Base-by-base conservation (phyloP, 306 rosid species). In the Trifolium pratense region DNA sequence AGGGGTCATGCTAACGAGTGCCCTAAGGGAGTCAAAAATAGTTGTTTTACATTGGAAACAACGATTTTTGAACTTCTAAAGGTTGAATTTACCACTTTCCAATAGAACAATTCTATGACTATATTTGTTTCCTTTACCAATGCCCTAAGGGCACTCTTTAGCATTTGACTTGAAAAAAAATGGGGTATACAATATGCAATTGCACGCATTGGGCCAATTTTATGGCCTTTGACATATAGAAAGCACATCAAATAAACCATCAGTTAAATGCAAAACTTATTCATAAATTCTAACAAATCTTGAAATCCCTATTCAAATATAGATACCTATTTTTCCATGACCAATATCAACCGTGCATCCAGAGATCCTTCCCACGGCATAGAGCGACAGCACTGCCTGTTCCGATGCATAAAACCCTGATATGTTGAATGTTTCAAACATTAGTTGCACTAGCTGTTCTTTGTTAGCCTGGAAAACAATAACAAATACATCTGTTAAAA, bases 391-490 rank as follows among this genome's bases (percentile, higher is more conserved):
- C 42, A 94, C 97, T 56, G 98, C 97, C 78, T 94, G 98, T 79
- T 94, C 98, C 1, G 98, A 94, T 69, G 98, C 98, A 84, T 94
- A 94, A 86, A 94, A 94, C 75, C 98, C 98, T 45, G 98, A 94
- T 82, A 91, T 89, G 84, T 91, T 94, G 88, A 94, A 94, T n/a
- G 96, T 91, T 88, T 94, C 98, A 82, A 94, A 94, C 96, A 94
- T 86, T 75, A 94, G 85, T 80, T 94, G 98, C 81, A 94, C 97
- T 81, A 94, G 80, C 86, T 94, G 98, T 79, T 94, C 98, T 77
- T 91, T 91, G 75, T 84, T 91, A 84, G 96, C 87, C 97, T 94
- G 92, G 37, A 56, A 80, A 55, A 79, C 32, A 79, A 36, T 48
- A 66, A 43, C 11, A 17, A 34, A 58, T 52, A 16, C 73, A 36